Conservation (phyloP, 352 stramenopile species). For the Pythium aphanidermatum region DNA sequence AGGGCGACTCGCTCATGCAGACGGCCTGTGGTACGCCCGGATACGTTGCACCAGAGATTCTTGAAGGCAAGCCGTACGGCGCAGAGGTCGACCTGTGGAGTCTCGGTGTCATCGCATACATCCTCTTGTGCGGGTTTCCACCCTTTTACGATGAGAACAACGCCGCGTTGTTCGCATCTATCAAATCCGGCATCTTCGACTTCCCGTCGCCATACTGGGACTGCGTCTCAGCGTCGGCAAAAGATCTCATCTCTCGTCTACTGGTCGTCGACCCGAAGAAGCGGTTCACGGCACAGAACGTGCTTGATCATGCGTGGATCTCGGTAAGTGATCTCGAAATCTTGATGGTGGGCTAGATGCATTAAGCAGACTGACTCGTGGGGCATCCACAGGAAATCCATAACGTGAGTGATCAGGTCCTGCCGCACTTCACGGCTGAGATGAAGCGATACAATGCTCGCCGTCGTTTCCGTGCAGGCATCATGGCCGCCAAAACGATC, state of each 20-base stretch:
- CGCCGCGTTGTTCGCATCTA: slow-evolving; percentile 80
- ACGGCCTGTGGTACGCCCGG: slow-evolving; percentile 95
- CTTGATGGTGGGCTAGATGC: not conserved
- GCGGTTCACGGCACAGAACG: slow-evolving; percentile 82
- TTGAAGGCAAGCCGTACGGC: slow-evolving; percentile 91
- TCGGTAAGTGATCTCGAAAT: slow-evolving; percentile 41
- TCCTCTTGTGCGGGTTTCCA: slow-evolving; percentile 90
- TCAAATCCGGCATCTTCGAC: slow-evolving; percentile 88
- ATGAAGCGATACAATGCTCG: slow-evolving; percentile 87
- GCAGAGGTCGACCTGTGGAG: slow-evolving; percentile 94
- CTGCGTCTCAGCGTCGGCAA: slow-evolving; percentile 86
- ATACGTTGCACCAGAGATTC: slow-evolving; percentile 96
- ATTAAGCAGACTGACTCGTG: not conserved
- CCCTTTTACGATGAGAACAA: slow-evolving; percentile 96
- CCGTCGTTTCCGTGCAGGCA: slow-evolving; percentile 66
- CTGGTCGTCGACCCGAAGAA: slow-evolving; percentile 88
- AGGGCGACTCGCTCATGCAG: slow-evolving; percentile 90
- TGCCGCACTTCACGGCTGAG: slow-evolving; percentile 87
- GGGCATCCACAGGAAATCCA: slow-evolving; percentile 35
- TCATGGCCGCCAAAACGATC: slow-evolving; percentile 80
- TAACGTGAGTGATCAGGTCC: slow-evolving; percentile 56
- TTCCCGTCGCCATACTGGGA: slow-evolving; percentile 94
- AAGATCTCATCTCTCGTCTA: slow-evolving; percentile 89
- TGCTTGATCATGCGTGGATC: slow-evolving; percentile 84
- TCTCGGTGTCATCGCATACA: slow-evolving; percentile 97